Evolutionary conservation across 345 rosid genomes (phyloP).

Genomic region (Camelina laxa): DNA sequence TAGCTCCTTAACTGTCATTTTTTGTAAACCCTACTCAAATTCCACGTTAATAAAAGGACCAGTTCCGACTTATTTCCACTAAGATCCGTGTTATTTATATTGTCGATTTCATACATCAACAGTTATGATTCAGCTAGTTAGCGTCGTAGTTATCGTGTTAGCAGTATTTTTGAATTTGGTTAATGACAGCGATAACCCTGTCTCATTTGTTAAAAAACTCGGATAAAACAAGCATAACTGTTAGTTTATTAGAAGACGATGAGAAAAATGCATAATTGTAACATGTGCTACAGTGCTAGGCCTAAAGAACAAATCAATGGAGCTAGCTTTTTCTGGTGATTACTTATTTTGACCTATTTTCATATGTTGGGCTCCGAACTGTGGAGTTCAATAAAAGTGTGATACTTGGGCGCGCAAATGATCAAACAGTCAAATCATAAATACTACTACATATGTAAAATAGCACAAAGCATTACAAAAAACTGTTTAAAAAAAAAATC

Average conservation of each 20-base stretch:
- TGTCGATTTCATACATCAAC: too few species aligned
- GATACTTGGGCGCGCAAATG: neutral
- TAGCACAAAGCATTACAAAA: neutral
- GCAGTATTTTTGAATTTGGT: too few species aligned
- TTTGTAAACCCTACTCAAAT: too few species aligned
- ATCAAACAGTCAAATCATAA: neutral
- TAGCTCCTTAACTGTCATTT: too few species aligned
- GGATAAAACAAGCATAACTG: neutral
- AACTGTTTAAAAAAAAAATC: too few species aligned
- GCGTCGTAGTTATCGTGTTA: neutral
- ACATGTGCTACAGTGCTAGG: neutral
- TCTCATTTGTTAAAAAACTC: neutral
- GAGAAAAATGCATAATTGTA: too few species aligned
- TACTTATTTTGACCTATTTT: neutral
- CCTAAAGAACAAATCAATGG: neutral
- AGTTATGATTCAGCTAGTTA: neutral
- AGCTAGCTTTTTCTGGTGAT: neutral
- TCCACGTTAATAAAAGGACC: too few species aligned
- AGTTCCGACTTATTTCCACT: too few species aligned
- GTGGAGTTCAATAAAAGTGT: constrained; percentile 5
- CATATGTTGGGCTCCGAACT: constrained; percentile 1
- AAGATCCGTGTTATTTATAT: too few species aligned
- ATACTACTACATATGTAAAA: neutral
- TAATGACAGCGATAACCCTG: too few species aligned
- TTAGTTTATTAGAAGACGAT: too few species aligned